Evolutionary conservation across 2,329 filamentous ascomycete species (phyloP), one percentile per base, ranked within the genome.

Genomic region (Stemphylium vesicarium): DNA sequence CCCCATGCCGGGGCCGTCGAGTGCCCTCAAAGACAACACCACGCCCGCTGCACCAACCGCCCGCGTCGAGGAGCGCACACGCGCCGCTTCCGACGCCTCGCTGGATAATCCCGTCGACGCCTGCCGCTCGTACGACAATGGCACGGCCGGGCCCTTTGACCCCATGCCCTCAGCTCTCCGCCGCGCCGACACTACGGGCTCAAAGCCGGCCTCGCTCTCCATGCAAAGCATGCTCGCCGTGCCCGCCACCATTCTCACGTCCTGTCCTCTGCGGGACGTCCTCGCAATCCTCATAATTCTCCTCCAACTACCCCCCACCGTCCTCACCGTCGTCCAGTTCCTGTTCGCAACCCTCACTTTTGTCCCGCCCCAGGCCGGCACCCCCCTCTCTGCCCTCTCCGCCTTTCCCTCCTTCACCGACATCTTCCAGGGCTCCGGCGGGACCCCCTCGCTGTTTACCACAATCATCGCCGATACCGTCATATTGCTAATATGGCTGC

Each of bases 261-360:
- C 92, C 47, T 94, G 93, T 69, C 94, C 94, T 49, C 87, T 96
- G 72, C 90, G 92, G 79, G 94, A 98, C 79, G 96, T 94, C 57
- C 91, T 97, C 78, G 92, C 94, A 73, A 96, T 98, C 70, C 87
- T 98, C 75, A 96, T 97, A 78, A 90, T 97, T 68, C 85, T 98
- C 64, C 90, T 97, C 77, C 93, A 96, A 74, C 86, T 97, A 9
- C 93, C 94, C 26, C 91, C 93, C 18, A 88, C 94, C 69, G 88
- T 94, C 54, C 84, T 97, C 69, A 94, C 92, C 61, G 83, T 92
- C 75, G 91, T 96, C 69, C 96, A 97, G 77, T 88, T 92, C 72
- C 85, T 96, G 64, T 98, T 97, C 78, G 92, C 94, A 64, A 88
- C 92, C 62, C 84, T 97, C 72, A 97, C 93, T 42, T 96, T 97